Evolutionary conservation across 495 filamentous ascomycete genomes (phyloP).

Genomic region (Podospora australis): DNA sequence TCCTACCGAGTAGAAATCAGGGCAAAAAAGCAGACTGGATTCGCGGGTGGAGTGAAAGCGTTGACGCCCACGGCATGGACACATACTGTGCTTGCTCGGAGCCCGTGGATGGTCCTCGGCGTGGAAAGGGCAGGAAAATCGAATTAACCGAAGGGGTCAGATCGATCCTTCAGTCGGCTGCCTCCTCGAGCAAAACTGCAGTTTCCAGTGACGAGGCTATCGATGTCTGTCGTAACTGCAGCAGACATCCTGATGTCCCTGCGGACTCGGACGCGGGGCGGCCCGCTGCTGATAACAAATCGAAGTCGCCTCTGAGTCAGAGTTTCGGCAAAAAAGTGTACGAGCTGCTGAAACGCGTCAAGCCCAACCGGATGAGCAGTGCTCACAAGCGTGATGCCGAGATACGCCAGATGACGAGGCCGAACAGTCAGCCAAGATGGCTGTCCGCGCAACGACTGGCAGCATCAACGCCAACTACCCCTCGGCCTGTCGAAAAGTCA

Average conservation of each 20-base stretch:
- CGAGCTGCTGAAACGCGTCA: conserved; percentile 15
- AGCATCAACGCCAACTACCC: neutral
- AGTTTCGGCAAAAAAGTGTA: conserved; percentile 12
- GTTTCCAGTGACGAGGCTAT: conserved; percentile 4
- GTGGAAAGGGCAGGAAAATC: conserved; percentile 12
- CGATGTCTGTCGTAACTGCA: conserved; percentile 20
- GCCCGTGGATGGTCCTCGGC: neutral
- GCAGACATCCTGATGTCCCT: conserved; percentile 14
- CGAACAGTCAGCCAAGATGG: conserved; percentile 4
- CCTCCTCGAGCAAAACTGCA: neutral
- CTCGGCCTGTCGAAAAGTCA: neutral
- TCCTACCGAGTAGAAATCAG: conserved; percentile 21
- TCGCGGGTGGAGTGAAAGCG: conserved; percentile 26
- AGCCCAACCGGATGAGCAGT: conserved; percentile 9
- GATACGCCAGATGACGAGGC: neutral
- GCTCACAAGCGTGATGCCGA: conserved; percentile 5
- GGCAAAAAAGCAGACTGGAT: conserved; percentile 32
- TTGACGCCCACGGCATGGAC: conserved; percentile 16
- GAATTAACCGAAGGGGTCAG: conserved; percentile 15
- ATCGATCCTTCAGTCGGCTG: conserved; percentile 7
- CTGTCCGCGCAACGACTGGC: conserved; percentile 5
- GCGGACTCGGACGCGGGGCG: neutral
- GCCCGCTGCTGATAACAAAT: neutral
- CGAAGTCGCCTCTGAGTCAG: neutral
- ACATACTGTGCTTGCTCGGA: conserved; percentile 28